Percentiles rank a stretch among this genome's conserved stretches.
These are phyloP conservation scores for Thozetella sp. DNA, from an alignment of 495 filamentous ascomycete species.

Conservation along the genomic window DNA sequence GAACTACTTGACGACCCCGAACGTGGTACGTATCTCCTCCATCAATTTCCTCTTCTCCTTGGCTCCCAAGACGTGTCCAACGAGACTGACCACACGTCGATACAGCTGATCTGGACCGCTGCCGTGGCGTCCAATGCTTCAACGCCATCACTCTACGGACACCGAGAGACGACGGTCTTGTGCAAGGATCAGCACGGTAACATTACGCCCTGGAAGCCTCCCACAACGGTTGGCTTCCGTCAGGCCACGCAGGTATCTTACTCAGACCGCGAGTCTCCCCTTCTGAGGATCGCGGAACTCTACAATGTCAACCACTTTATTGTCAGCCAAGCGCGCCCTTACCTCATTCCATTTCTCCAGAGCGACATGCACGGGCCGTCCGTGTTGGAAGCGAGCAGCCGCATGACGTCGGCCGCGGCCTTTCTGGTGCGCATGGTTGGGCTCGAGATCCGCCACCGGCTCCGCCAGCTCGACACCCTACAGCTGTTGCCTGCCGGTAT, in stretches of 20 bases:
- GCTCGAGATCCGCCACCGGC: slow-evolving; percentile 78
- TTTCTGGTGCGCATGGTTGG: slow-evolving; percentile 70
- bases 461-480: slow-evolving; percentile 80
- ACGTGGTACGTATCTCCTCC: slow-evolving; percentile 69
- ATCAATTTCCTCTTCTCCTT: background rate
- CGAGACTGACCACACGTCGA: background rate
- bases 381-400: slow-evolving; percentile 56
- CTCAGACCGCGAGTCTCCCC: slow-evolving; percentile 76
- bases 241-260: slow-evolving; percentile 71
- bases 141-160: slow-evolving; percentile 62
- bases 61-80: background rate
- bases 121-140: slow-evolving; percentile 91
- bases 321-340: slow-evolving; percentile 76
- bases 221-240: slow-evolving; percentile 66
- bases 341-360: slow-evolving; percentile 82
- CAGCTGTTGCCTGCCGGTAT: slow-evolving; percentile 68
- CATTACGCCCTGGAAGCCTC: slow-evolving; percentile 78
- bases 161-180: slow-evolving; percentile 64
- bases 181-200: slow-evolving; percentile 82
- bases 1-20: slow-evolving; percentile 93
- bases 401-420: slow-evolving; percentile 56
- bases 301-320: slow-evolving; percentile 95
- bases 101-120: slow-evolving; percentile 85
- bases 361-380: slow-evolving; percentile 79
- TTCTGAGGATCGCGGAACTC: slow-evolving; percentile 82